These are phyloP conservation scores for Leersia perrieri DNA, from an alignment of 176 grass and related monocot species.

Conservation along the genomic window DNA sequence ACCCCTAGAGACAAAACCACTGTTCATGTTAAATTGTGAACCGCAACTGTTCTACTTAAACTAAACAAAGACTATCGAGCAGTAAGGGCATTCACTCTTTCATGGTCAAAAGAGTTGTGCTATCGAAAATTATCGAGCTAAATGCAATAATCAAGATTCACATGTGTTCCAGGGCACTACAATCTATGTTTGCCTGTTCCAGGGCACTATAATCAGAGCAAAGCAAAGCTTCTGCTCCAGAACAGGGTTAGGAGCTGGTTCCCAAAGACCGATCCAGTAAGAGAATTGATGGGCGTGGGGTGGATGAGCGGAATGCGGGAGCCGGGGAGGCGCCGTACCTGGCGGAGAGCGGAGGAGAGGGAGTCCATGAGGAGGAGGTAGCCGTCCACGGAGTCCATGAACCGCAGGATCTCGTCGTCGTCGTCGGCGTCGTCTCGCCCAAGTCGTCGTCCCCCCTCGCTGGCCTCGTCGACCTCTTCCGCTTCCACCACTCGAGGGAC, in stretches of 20 bases:
- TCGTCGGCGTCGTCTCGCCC: not conserved
- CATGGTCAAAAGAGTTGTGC: not conserved
- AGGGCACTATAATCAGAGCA: not conserved
- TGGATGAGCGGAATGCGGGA: not conserved
- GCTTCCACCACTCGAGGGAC: not conserved
- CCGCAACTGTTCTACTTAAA: not conserved
- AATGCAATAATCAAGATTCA: not conserved
- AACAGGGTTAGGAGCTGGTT: not conserved
- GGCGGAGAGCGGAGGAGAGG: slow-evolving; percentile 48
- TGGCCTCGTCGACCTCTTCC: not conserved
- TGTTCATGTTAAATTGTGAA: slow-evolving; percentile 15
- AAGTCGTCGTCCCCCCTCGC: not conserved
- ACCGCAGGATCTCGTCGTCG: slow-evolving; percentile 44
- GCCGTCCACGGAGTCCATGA: slow-evolving; percentile 50
- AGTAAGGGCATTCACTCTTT: not conserved
- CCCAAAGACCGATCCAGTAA: too few relatives aligned
- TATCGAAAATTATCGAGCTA: not conserved
- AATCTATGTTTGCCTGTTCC: not conserved
- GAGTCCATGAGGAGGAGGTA: slow-evolving; percentile 51
- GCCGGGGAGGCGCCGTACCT: not conserved
- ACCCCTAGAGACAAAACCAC: slow-evolving; percentile 55
- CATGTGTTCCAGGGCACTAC: not conserved
- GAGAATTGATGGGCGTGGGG: not conserved
- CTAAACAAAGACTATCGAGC: not conserved
- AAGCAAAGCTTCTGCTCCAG: not conserved